Evolutionary conservation across 805 yeast genomes (phyloP), one percentile per base, ranked within the genome.

Genomic region (Pichia nakasei): DNA sequence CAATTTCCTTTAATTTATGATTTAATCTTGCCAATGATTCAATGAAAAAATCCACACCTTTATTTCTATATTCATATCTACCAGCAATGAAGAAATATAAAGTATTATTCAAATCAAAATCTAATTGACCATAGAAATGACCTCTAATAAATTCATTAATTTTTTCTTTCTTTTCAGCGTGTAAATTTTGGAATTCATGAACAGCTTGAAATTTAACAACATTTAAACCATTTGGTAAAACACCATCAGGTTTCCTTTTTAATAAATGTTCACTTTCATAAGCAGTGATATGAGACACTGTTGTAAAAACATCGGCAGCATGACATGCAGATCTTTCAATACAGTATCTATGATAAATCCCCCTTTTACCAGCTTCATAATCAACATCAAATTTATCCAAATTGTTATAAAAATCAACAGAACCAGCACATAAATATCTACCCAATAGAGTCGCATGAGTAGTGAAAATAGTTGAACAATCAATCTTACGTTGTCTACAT

Each of bases 231-330:
- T 91, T 91, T 44, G 98, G 98, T 59, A 93, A 75, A 20, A 91
- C 97, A 3, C 98, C 98, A 60, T 91, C 98, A 1, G 98, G 98
- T 64, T 91, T 89, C 51, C 98, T 76, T 59, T 91, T 93, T 53
- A 91, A 73, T 63, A 91, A 70, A 63, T 89, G 94, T 67, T 91
- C 97, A 7, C 91, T 72, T 65, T 91, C 98, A 59, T 78, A 85
- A 2, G 97, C 97, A n/a, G 98, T 91, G 55, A 91, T 93, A 59
- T 91, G 95, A 11, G 96, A 86, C 11, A 91, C 98, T 0, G 98
- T 93, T 32, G 98, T 91, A 68, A 91, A 91, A 20, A 91, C 98
- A 63, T 91, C 98, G 7, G 95, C 87, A 13, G 93, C 75, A 61
- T 91, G 97, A 17, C 96, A 88, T 15, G 97, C 96, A 8, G 95